A percentile compares a stretch with the other conserved stretches of the same genome.
Conservation (phyloP, 2,329 filamentous ascomycete species). For the Coniochaeta ligniaria region DNA sequence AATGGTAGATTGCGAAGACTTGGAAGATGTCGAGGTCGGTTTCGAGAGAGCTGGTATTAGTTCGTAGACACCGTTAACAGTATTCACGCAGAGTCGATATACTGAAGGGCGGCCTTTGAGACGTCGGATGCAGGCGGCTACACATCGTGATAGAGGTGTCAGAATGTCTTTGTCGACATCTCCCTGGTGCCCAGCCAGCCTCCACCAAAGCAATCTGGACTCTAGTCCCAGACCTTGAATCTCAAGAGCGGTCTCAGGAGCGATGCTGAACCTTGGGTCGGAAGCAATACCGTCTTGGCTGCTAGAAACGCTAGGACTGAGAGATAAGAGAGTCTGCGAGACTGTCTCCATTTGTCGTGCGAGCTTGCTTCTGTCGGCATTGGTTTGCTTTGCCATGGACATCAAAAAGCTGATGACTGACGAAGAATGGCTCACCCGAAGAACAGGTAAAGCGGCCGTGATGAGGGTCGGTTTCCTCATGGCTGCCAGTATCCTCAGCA, state of each 20-base stretch:
- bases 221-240: conserved; percentile 58
- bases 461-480: conserved; percentile 52
- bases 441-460: conserved; percentile 47
- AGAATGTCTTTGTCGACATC: conserved; percentile 58
- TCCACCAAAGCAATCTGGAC: conserved; percentile 59
- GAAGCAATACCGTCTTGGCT: conserved; percentile 51
- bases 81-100: conserved; percentile 30
- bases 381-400: conserved; percentile 31
- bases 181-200: conserved; percentile 49
- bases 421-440: conserved; percentile 43
- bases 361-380: conserved; percentile 46
- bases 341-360: conserved; percentile 60
- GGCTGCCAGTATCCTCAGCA: conserved; percentile 55
- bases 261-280: conserved; percentile 46
- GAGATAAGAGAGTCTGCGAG: conserved; percentile 55
- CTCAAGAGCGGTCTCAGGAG: conserved; percentile 50
- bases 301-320: conserved; percentile 60
- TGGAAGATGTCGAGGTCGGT: conserved; percentile 26
- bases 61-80: conserved; percentile 28
- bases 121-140: conserved; percentile 54
- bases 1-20: conserved; percentile 36
- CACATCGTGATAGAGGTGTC: conserved; percentile 56
- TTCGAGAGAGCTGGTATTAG: conserved; percentile 21
- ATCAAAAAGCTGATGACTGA: conserved; percentile 54
- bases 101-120: conserved; percentile 22